phyloP scores from a whole-genome alignment of 179 eudicot genomes.

The Carnegiea gigantea region DNA sequence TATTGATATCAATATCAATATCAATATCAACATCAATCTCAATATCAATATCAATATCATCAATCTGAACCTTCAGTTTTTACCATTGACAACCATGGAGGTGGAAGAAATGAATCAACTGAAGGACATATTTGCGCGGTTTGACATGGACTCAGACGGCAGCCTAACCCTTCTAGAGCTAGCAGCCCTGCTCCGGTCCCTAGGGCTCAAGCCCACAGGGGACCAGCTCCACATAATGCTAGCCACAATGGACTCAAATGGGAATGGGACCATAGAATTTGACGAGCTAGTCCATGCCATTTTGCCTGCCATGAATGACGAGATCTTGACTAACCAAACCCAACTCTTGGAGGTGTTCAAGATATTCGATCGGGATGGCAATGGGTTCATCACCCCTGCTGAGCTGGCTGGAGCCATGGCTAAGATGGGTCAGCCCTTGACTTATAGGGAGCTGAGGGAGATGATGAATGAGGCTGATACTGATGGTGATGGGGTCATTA shows the following conservation, averaged over 20 bases:
- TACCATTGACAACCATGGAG: neutral
- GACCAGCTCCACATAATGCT: conserved; percentile 61
- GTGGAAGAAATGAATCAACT: conserved; percentile 37
- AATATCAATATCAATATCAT: neutral
- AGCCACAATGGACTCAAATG: conserved; percentile 63
- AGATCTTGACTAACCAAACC: conserved; percentile 56
- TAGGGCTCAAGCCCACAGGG: conserved; percentile 77
- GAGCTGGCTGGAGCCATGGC: conserved; percentile 91
- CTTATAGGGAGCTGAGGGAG: conserved; percentile 61
- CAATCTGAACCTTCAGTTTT: neutral
- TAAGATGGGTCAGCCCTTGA: conserved; percentile 83
- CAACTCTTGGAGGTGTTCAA: conserved; percentile 67
- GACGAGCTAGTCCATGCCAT: conserved; percentile 63
- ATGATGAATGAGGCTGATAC: conserved; percentile 59
- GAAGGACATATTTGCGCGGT: conserved; percentile 59
- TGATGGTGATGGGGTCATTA: conserved; percentile 57
- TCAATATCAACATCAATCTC: neutral
- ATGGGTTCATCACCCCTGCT: conserved; percentile 81
- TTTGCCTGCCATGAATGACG: conserved; percentile 55
- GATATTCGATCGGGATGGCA: conserved; percentile 76
- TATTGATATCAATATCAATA: neutral
- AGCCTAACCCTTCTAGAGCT: conserved; percentile 79
- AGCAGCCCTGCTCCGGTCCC: conserved; percentile 76
- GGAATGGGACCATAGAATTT: conserved; percentile 74
- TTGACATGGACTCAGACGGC: conserved; percentile 86